Evolutionary conservation across 75 land plant genomes (phyloP).

Genomic region (Sequoia sempervirens): DNA sequence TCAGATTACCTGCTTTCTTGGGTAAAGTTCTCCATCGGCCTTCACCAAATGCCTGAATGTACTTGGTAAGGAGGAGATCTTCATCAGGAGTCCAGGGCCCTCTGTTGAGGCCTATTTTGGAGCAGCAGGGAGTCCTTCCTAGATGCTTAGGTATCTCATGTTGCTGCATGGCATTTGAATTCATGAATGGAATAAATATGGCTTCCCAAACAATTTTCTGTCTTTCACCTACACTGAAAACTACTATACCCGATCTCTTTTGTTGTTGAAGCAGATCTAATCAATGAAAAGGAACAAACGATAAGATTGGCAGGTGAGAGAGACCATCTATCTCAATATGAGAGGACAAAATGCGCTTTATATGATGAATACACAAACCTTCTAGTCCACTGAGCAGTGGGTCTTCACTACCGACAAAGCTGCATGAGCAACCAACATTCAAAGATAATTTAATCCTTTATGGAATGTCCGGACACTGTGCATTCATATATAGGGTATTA

Average conservation of each 20-base stretch:
- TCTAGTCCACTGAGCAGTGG: neutral
- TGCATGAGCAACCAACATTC: neutral
- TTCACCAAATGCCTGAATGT: constrained; percentile 19
- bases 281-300: neutral
- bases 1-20: constrained; percentile 17
- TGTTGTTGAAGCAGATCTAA: neutral
- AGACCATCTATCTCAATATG: neutral
- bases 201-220: neutral
- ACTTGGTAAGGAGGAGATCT: constrained; percentile 20
- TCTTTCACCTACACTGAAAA: neutral
- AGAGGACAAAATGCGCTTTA: constrained; percentile 1
- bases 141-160: neutral
- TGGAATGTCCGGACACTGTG: neutral
- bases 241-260: neutral
- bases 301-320: neutral
- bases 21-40: constrained; percentile 26
- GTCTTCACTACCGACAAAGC: neutral
- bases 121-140: constrained; percentile 15
- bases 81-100: constrained; percentile 28
- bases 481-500: neutral
- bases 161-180: constrained; percentile 3
- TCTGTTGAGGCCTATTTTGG: constrained; percentile 12
- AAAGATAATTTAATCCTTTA: neutral
- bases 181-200: neutral
- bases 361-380: neutral